Evolutionary conservation across 305 asterid genomes (phyloP).

Genomic region (Fraxinus dipetala): DNA sequence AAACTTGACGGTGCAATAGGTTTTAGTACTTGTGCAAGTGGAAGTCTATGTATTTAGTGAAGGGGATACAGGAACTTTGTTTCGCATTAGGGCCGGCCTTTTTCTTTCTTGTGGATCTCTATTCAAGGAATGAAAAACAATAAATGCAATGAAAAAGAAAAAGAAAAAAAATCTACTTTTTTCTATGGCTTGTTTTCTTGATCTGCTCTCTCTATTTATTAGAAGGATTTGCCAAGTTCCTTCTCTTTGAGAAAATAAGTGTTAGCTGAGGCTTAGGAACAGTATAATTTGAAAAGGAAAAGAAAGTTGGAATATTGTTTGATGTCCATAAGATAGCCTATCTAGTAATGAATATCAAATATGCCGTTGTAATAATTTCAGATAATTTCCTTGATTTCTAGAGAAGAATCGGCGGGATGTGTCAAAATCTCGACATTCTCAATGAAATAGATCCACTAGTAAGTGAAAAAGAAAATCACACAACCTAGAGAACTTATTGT

Average conservation of each 20-base stretch:
- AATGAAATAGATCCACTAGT: neutral
- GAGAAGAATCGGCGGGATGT: neutral
- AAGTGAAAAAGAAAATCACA: neutral
- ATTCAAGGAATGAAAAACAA: slow-evolving; percentile 11
- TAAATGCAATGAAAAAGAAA: neutral
- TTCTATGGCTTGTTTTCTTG: neutral
- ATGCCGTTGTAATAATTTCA: neutral
- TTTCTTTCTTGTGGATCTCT: slow-evolving; percentile 12
- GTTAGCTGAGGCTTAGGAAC: neutral
- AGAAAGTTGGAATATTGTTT: neutral
- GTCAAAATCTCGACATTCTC: neutral
- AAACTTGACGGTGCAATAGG: slow-evolving; percentile 46
- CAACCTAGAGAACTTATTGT: neutral
- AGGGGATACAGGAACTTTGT: slow-evolving; percentile 35
- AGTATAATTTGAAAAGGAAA: neutral
- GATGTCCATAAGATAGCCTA: neutral
- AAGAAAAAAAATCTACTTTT: neutral
- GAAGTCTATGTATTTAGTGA: slow-evolving; percentile 44
- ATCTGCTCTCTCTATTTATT: neutral
- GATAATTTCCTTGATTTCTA: neutral
- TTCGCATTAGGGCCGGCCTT: slow-evolving; percentile 22
- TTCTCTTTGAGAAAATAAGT: neutral
- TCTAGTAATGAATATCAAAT: neutral
- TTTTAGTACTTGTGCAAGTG: slow-evolving; percentile 4
- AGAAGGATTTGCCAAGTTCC: neutral